Conservation (phyloP, 768 basidiomycete species). For the Collybia sordida region DNA sequence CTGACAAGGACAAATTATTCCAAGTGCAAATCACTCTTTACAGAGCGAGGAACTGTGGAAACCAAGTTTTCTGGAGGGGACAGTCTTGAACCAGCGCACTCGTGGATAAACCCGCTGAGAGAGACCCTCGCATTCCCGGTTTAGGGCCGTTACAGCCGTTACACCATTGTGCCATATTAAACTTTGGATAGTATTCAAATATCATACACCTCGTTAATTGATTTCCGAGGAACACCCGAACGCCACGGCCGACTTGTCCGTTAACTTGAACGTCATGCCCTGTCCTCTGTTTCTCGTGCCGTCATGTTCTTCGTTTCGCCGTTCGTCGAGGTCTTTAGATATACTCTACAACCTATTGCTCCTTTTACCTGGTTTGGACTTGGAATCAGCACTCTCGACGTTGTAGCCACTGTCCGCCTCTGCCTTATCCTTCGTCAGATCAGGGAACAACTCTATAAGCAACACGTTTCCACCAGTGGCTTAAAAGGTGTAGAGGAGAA, state of each 20-base stretch:
- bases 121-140: conserved; percentile 75
- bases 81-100: conserved; percentile 93
- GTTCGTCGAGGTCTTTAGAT: conserved; percentile 51
- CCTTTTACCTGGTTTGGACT: conserved; percentile 70
- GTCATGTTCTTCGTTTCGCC: conserved; percentile 37
- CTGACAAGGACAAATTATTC: conserved; percentile 84
- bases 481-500: conserved; percentile 39
- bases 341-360: conserved; percentile 55
- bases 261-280: neutral
- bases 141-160: conserved; percentile 85
- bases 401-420: conserved; percentile 66
- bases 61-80: conserved; percentile 96
- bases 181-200: accelerated
- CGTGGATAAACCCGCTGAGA: conserved; percentile 56
- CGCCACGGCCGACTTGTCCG: no score
- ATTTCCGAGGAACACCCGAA: no score
- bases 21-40: conserved; percentile 64
- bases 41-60: conserved; percentile 64
- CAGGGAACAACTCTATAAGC: conserved; percentile 44
- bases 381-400: conserved; percentile 60
- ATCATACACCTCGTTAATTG: neutral
- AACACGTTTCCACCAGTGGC: conserved; percentile 43
- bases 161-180: conserved; percentile 39
- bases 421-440: conserved; percentile 70
- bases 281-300: conserved; percentile 3